Evolutionary conservation across 176 grass and related monocot genomes (phyloP).

Genomic region (Chloris gayana): DNA sequence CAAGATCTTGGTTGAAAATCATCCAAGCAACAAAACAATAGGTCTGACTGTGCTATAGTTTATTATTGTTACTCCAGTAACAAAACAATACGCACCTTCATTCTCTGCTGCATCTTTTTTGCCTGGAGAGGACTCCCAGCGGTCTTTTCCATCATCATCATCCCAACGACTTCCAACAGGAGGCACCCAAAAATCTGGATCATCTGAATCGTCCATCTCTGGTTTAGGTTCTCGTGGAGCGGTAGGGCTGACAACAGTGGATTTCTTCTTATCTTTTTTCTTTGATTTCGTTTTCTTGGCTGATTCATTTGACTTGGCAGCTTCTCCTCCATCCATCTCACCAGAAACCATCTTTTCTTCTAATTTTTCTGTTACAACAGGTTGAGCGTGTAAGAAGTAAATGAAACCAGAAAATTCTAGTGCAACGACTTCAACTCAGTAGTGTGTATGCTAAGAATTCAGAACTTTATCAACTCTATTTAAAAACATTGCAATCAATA

Average conservation of each 20-base stretch:
- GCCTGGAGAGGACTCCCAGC: conserved; percentile 57
- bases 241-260: conserved; percentile 37
- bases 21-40: conserved; percentile 28
- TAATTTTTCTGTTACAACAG: conserved; percentile 57
- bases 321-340: conserved; percentile 33
- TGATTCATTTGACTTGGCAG: conserved; percentile 42
- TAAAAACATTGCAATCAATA: background rate
- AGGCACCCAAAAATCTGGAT: conserved; percentile 82
- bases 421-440: conserved; percentile 10
- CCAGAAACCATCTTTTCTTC: conserved; percentile 65
- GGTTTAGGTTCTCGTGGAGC: conserved; percentile 44
- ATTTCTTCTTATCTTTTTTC: conserved; percentile 62
- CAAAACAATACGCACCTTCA: conserved; percentile 30
- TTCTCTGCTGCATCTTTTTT: conserved; percentile 36
- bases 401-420: conserved; percentile 18
- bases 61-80: background rate
- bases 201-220: conserved; percentile 51
- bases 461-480: background rate
- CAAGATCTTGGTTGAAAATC: background rate
- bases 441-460: background rate
- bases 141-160: conserved; percentile 73
- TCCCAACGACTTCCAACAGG: conserved; percentile 79
- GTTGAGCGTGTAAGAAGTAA: conserved; percentile 9
- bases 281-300: conserved; percentile 48
- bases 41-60: too few relatives aligned